phyloP scores from a whole-genome alignment of 2,329 filamentous ascomycete species.

The Cladosporium colombiae region DNA sequence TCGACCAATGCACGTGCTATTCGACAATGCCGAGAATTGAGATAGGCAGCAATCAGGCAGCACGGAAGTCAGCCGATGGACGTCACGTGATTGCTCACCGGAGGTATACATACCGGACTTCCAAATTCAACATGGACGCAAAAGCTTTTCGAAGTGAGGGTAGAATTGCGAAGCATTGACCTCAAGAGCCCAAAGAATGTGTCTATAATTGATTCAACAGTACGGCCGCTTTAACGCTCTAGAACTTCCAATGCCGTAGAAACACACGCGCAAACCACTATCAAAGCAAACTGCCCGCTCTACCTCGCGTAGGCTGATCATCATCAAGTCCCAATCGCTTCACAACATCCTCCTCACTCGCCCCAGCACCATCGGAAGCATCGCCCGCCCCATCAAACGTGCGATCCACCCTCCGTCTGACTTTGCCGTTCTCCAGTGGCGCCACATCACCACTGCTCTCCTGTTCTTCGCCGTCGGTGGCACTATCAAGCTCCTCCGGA shows the following conservation, averaged over 20 bases:
- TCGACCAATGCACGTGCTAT: not conserved
- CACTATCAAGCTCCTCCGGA: conserved; percentile 25
- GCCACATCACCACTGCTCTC: conserved; percentile 7
- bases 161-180: not conserved
- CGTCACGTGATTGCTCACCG: not conserved
- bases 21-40: not conserved
- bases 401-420: conserved; percentile 7
- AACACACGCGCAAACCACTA: not conserved
- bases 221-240: conserved; percentile 1
- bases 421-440: conserved; percentile 2
- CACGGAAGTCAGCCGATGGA: not conserved
- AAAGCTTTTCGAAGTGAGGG: not conserved
- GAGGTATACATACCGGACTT: no score
- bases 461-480: conserved; percentile 18
- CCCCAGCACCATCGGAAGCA: not conserved
- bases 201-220: not conserved
- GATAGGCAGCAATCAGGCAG: not conserved
- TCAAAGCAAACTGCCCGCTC: conserved; percentile 1
- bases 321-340: conserved; percentile 7
- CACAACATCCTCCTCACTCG: not conserved
- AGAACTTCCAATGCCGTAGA: no score
- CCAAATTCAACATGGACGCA: no score
- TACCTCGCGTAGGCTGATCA: not conserved
- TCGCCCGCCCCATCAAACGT: not conserved
- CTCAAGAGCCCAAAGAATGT: not conserved